Evolutionary conservation across 106 monocot genomes (phyloP).

Genomic region (Apostasia shenzhenica): DNA sequence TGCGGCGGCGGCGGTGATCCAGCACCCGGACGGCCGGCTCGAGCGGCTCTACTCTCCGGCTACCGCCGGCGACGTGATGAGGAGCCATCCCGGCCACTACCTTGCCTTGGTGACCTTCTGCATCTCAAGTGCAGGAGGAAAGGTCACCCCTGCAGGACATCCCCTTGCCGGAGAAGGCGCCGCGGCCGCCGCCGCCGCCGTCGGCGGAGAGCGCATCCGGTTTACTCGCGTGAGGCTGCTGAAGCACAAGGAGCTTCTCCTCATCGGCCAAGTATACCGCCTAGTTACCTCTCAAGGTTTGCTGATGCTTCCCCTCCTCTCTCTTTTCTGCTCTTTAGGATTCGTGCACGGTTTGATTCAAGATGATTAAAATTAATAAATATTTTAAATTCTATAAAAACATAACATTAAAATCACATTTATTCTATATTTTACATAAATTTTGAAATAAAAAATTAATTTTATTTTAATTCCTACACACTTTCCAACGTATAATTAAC

Average conservation of each 20-base stretch:
- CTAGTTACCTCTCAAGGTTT: conserved; percentile 53
- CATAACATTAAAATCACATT: too few species aligned
- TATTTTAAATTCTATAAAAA: too few species aligned
- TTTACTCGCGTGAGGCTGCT: conserved; percentile 41
- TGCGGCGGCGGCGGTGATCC: conserved; percentile 39
- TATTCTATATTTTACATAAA: neutral
- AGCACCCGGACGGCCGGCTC: conserved; percentile 44
- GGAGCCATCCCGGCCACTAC: conserved; percentile 52
- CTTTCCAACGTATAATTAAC: too few species aligned
- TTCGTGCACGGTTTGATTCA: too few species aligned
- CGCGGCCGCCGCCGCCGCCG: neutral
- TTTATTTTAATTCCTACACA: too few species aligned
- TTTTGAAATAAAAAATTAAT: neutral
- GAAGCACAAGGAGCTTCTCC: conserved; percentile 41
- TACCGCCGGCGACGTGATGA: conserved; percentile 44
- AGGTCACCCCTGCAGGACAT: neutral
- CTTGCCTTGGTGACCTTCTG: conserved; percentile 45
- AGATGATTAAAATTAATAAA: too few species aligned
- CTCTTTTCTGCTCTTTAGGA: too few species aligned
- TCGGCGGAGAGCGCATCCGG: conserved; percentile 7
- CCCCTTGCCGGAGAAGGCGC: neutral
- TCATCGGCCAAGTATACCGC: conserved; percentile 47
- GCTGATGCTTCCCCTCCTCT: neutral
- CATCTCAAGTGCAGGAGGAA: neutral
- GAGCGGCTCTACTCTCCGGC: conserved; percentile 53